Conservation (phyloP, 139 green algal genomes). For the Closterium sp. region DNA sequence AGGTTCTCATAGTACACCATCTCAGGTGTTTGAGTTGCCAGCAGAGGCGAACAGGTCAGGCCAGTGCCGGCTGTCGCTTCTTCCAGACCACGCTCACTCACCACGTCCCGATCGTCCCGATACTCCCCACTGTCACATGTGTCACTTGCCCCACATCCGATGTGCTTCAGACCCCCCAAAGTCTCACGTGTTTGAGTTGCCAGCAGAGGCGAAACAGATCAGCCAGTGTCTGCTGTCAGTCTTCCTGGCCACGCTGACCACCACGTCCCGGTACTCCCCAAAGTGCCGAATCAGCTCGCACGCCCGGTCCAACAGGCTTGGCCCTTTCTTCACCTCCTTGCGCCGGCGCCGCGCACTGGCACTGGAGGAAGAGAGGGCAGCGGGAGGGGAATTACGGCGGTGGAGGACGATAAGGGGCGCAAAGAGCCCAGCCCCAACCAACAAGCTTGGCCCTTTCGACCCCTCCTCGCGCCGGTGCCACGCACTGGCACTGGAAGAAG, state of each 20-base stretch:
- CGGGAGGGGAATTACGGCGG: not conserved
- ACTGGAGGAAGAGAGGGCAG: not conserved
- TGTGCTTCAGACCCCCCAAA: too few relatives aligned
- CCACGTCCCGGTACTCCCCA: constrained; percentile 69
- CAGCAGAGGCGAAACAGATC: constrained; percentile 83
- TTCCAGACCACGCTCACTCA: too few relatives aligned
- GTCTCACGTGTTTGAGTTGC: constrained; percentile 58
- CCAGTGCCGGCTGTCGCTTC: constrained; percentile 89
- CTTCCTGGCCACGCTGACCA: constrained; percentile 92
- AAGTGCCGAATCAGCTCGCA: constrained; percentile 77
- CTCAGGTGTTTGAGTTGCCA: constrained; percentile 63
- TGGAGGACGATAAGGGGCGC: too few relatives aligned
- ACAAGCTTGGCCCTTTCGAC: constrained; percentile 19
- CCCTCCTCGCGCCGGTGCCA: not conserved
- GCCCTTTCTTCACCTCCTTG: constrained; percentile 5
- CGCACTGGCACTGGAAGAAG: not conserved
- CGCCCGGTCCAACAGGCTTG: constrained; percentile 68
- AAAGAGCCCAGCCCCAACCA: too few relatives aligned
- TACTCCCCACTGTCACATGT: too few relatives aligned
- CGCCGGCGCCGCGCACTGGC: not conserved
- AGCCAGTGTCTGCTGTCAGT: constrained; percentile 89
- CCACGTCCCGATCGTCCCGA: too few relatives aligned
- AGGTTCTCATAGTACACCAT: too few relatives aligned
- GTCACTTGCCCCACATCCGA: too few relatives aligned
- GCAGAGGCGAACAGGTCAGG: constrained; percentile 84